Percentiles rank a stretch among this genome's conserved stretches.
phyloP scores from a whole-genome alignment of 208 protist genomes.

The Acanthamoeba sp. region DNA sequence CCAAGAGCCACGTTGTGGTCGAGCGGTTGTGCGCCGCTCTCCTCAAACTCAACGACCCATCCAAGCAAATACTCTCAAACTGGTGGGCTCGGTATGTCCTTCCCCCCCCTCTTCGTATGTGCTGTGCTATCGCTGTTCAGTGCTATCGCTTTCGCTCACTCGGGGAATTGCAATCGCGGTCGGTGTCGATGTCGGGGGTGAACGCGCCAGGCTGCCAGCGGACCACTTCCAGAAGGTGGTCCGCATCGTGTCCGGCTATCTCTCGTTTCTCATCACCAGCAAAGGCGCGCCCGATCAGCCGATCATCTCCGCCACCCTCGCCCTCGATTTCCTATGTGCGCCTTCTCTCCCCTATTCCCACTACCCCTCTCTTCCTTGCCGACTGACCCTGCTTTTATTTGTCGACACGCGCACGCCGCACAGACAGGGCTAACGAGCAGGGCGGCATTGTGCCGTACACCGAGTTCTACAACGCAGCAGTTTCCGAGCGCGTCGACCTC shows the following conservation, averaged over 20 bases:
- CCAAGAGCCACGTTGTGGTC: conserved; percentile 10
- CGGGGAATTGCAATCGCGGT: too few relatives aligned
- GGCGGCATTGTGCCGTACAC: conserved; percentile 47
- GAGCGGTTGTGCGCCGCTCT: conserved; percentile 34
- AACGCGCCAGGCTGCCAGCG: conserved; percentile 45
- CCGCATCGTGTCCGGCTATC: neutral
- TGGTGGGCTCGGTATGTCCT: neutral
- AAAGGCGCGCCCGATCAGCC: conserved; percentile 46
- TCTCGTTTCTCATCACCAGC: conserved; percentile 47
- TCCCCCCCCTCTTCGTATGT: neutral
- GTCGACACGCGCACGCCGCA: neutral
- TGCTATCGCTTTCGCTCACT: too few relatives aligned
- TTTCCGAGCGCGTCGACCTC: conserved; percentile 11
- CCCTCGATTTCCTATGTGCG: conserved; percentile 26
- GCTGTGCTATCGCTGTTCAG: too few relatives aligned
- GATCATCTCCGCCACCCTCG: conserved; percentile 44
- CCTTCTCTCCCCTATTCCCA: neutral
- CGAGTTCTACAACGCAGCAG: conserved; percentile 44
- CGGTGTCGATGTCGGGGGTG: too few relatives aligned
- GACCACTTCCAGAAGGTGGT: conserved; percentile 69
- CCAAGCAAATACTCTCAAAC: neutral
- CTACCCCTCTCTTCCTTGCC: too few relatives aligned
- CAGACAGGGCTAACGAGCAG: conserved; percentile 53
- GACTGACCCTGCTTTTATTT: neutral
- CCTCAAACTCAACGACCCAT: conserved; percentile 37